A percentile compares a stretch with the other conserved stretches of the same genome.
phyloP scores from a whole-genome alignment of 2,329 filamentous ascomycete genomes.

The Decorospora gaudefroyi region DNA sequence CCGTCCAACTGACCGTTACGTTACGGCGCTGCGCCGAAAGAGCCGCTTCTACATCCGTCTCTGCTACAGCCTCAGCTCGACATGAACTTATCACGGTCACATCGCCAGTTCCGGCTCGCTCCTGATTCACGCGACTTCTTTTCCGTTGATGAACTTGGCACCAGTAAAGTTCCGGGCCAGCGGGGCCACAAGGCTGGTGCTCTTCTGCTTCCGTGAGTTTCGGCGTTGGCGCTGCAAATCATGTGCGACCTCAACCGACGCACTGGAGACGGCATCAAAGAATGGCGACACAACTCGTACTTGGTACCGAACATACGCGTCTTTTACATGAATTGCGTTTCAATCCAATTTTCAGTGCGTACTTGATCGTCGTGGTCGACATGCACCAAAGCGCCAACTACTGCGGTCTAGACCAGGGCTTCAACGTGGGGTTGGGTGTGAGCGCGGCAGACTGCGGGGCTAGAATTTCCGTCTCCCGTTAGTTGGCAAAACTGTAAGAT shows the following conservation, averaged over 20 bases:
- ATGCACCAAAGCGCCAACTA: neutral
- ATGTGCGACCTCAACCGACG: conserved; percentile 2
- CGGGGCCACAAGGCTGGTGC: neutral
- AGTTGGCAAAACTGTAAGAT: conserved; percentile 2
- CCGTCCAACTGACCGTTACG: conserved; percentile 21
- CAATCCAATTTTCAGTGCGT: too few species aligned
- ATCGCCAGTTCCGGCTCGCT: neutral
- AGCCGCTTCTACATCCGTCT: neutral
- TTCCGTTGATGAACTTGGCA: neutral
- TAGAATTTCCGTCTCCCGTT: conserved; percentile 5
- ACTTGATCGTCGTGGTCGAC: neutral
- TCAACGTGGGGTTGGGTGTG: conserved; percentile 9
- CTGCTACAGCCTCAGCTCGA: conserved; percentile 12
- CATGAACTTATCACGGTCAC: conserved; percentile 3
- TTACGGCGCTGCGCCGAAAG: conserved; percentile 19
- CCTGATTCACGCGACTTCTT: neutral
- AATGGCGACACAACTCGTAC: neutral
- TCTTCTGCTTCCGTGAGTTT: neutral
- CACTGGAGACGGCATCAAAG: neutral
- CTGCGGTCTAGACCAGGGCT: conserved; percentile 4
- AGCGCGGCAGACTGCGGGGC: conserved; percentile 15
- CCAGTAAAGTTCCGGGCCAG: conserved; percentile 5
- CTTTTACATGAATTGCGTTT: conserved; percentile 1
- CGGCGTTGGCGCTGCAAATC: neutral
- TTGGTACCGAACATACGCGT: too few species aligned